Evolutionary conservation across 2,329 filamentous ascomycete genomes (phyloP).

Genomic region (Ceratocystis destructans): DNA sequence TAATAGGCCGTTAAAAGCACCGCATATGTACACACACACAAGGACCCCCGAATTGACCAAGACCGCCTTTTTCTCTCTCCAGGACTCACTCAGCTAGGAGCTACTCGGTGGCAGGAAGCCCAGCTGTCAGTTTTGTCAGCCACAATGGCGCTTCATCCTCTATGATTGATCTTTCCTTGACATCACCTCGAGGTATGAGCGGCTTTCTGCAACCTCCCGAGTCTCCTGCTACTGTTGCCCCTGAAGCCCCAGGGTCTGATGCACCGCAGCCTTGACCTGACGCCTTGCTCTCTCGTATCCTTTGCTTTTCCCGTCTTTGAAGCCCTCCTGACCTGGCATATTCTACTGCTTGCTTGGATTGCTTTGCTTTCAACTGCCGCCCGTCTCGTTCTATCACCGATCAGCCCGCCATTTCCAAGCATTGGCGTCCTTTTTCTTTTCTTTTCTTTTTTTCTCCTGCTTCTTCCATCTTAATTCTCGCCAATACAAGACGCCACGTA

Average conservation of each 20-base stretch:
- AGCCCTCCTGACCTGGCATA: background rate
- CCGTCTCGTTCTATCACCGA: background rate
- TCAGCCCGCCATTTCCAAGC: background rate
- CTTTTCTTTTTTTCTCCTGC: constrained; percentile 1
- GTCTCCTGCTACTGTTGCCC: constrained; percentile 1
- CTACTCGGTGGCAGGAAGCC: constrained; percentile 14
- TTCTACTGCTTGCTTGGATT: constrained; percentile 4
- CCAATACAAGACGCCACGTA: constrained; percentile 18
- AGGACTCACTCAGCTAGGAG: constrained; percentile 12
- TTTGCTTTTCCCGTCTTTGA: background rate
- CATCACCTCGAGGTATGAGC: background rate
- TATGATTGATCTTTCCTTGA: background rate
- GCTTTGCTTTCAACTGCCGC: constrained; percentile 2
- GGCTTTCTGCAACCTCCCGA: background rate
- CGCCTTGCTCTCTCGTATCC: background rate
- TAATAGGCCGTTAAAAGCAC: constrained; percentile 2
- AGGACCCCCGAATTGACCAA: constrained; percentile 17
- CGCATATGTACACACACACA: background rate
- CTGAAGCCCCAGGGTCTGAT: background rate
- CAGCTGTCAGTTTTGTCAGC: constrained; percentile 12
- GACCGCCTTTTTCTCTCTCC: constrained; percentile 16
- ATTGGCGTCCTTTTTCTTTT: background rate
- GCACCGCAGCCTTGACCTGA: background rate
- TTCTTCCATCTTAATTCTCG: background rate
- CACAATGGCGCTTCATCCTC: background rate